These are phyloP conservation scores for Trametes sanguinea DNA, from an alignment of 768 basidiomycete genomes.

Conservation along the genomic window DNA sequence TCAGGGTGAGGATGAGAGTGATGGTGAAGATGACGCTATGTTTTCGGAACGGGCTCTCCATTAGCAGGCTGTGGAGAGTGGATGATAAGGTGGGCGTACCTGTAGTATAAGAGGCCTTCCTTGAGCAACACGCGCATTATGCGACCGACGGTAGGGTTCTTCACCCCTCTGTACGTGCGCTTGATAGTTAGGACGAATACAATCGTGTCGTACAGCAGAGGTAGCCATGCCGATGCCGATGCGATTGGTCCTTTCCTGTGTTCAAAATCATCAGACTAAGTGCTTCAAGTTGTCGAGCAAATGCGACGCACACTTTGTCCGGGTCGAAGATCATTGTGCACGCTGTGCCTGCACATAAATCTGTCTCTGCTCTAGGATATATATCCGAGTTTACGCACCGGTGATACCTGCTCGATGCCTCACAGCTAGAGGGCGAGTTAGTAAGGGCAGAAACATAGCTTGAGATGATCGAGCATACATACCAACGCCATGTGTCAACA, in stretches of 20 bases:
- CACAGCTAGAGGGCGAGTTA: conserved; percentile 20
- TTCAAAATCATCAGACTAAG: not conserved
- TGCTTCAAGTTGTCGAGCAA: not conserved
- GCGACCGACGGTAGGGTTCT: conserved; percentile 22
- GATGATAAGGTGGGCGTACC: conserved; percentile 21
- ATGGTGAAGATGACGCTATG: conserved; percentile 41
- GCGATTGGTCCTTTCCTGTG: conserved; percentile 24
- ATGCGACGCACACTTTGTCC: not conserved
- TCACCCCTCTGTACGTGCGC: conserved; percentile 32
- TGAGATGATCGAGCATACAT: conserved; percentile 24
- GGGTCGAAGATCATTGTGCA: conserved; percentile 43
- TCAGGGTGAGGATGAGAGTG: conserved; percentile 41
- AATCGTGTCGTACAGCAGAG: conserved; percentile 42
- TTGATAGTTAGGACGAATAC: conserved; percentile 38
- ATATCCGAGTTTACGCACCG: not conserved
- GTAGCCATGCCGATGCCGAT: conserved; percentile 44
- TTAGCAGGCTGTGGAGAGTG: not conserved
- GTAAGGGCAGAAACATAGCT: not conserved
- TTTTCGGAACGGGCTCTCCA: not conserved
- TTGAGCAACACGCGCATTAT: conserved; percentile 32
- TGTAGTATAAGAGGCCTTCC: conserved; percentile 41
- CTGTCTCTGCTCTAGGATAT: not conserved
- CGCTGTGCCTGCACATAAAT: conserved; percentile 29
- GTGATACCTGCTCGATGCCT: conserved; percentile 21
- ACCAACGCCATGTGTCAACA: conserved; percentile 56